These are phyloP conservation scores for Amanita rimosa DNA, from an alignment of 768 basidiomycete genomes.

Conservation along the genomic window DNA sequence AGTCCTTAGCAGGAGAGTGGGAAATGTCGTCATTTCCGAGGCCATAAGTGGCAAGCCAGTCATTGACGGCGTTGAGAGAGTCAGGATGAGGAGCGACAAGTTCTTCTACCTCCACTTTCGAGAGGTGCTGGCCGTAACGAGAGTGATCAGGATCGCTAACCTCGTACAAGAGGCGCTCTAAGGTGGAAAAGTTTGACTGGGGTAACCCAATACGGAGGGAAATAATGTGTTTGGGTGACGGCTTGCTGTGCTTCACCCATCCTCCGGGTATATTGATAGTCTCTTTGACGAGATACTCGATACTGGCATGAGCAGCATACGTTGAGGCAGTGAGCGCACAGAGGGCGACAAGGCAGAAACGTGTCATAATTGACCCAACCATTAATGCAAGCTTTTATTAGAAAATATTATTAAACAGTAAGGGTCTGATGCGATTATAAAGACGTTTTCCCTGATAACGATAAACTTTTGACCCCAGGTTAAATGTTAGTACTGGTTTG, in stretches of 20 bases:
- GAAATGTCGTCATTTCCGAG: constrained; percentile 31
- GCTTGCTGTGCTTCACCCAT: constrained; percentile 34
- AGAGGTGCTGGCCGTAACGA: constrained; percentile 42
- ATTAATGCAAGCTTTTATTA: no score
- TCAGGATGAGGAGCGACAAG: constrained; percentile 50
- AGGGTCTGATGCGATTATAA: no score
- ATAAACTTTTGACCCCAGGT: no score
- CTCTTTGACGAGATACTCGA: constrained; percentile 17
- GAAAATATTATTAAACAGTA: no score
- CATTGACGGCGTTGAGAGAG: constrained; percentile 39
- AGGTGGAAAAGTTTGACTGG: constrained; percentile 34
- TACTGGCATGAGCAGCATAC: constrained; percentile 12
- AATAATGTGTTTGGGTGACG: constrained; percentile 33
- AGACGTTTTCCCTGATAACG: no score
- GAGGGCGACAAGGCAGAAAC: constrained; percentile 3
- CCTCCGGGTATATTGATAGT: constrained; percentile 29
- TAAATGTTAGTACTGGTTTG: no score
- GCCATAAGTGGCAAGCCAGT: constrained; percentile 50
- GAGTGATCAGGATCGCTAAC: constrained; percentile 43
- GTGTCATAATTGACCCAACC: neutral
- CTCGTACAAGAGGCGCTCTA: constrained; percentile 42
- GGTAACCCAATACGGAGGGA: constrained; percentile 47
- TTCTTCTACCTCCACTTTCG: constrained; percentile 55
- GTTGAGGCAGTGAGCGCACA: constrained; percentile 10
- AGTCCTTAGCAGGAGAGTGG: constrained; percentile 53